These are phyloP conservation scores for Pseudocercospora vitis DNA, from an alignment of 2,329 filamentous ascomycete species.

Conservation along the genomic window DNA sequence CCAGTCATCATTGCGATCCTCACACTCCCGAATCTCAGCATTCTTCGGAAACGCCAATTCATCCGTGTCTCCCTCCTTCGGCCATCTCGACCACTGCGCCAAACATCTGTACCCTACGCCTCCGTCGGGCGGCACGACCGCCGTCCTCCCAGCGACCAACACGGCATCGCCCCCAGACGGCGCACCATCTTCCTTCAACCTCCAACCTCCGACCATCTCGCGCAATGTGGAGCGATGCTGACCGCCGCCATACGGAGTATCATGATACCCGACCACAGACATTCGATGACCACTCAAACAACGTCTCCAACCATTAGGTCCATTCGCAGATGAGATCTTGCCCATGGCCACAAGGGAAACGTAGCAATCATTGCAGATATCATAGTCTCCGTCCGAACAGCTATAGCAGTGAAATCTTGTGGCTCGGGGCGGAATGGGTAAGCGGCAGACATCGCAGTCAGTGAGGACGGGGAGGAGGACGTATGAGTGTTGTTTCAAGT, in stretches of 20 bases:
- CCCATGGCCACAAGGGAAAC: slow-evolving; percentile 61
- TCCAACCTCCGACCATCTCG: slow-evolving; percentile 75
- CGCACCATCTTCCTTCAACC: slow-evolving; percentile 55
- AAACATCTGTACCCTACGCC: slow-evolving; percentile 59
- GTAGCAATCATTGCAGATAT: slow-evolving; percentile 81
- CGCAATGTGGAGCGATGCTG: slow-evolving; percentile 66
- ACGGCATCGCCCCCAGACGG: not conserved
- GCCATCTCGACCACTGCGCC: slow-evolving; percentile 73
- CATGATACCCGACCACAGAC: slow-evolving; percentile 74
- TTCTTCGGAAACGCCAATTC: slow-evolving; percentile 82
- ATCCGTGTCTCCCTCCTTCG: slow-evolving; percentile 65
- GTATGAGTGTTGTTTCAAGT: slow-evolving; percentile 45
- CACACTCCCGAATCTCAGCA: slow-evolving; percentile 78
- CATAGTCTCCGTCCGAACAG: slow-evolving; percentile 80
- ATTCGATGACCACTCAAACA: slow-evolving; percentile 82
- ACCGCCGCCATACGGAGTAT: slow-evolving; percentile 58
- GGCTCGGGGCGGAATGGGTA: slow-evolving; percentile 67
- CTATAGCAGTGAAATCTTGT: slow-evolving; percentile 77
- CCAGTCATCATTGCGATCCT: slow-evolving; percentile 91
- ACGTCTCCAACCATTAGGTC: slow-evolving; percentile 76
- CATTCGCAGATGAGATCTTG: slow-evolving; percentile 72
- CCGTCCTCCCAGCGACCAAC: slow-evolving; percentile 37
- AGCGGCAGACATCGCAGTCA: slow-evolving; percentile 79
- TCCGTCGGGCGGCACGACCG: slow-evolving; percentile 65
- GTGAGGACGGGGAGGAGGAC: slow-evolving; percentile 54